phyloP scores from a whole-genome alignment of 2,329 filamentous ascomycete genomes.

The Talaromyces sp. region DNA sequence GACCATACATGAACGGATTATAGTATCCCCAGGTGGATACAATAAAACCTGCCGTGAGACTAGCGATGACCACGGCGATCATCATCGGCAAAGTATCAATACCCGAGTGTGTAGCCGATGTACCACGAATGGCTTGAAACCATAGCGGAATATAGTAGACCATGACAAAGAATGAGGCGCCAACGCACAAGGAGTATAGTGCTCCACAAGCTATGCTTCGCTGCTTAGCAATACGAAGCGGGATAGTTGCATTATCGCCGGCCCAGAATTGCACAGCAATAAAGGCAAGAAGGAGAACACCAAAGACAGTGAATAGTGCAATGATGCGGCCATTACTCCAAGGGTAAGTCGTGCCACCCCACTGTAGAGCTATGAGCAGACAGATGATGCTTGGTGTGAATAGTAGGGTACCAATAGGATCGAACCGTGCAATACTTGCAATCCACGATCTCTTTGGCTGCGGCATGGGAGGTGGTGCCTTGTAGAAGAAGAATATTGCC shows the following conservation, averaged over 20 bases:
- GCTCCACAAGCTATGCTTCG: conserved; percentile 33
- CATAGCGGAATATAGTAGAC: conserved; percentile 48
- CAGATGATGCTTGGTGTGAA: conserved; percentile 39
- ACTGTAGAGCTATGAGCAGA: conserved; percentile 47
- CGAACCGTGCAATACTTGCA: conserved; percentile 32
- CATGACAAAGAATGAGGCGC: conserved; percentile 34
- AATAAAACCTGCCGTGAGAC: not conserved
- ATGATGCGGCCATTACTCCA: conserved; percentile 43
- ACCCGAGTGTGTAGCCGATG: conserved; percentile 35
- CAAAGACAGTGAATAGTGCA: conserved; percentile 45
- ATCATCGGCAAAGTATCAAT: conserved; percentile 39
- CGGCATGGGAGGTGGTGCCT: not conserved
- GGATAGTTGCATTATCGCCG: conserved; percentile 33
- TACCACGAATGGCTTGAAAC: conserved; percentile 41
- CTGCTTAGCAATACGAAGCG: conserved; percentile 35
- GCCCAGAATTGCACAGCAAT: conserved; percentile 34
- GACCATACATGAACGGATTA: conserved; percentile 10
- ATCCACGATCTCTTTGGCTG: not conserved
- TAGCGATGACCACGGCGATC: not conserved
- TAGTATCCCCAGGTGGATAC: conserved; percentile 11
- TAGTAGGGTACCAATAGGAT: conserved; percentile 42
- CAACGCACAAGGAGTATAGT: conserved; percentile 37
- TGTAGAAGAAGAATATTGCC: not conserved
- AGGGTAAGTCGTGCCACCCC: conserved; percentile 37
- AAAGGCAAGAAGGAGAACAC: conserved; percentile 35